Base-by-base conservation (phyloP, 2,329 filamentous ascomycete species). In the Stenocarpella maydis region DNA sequence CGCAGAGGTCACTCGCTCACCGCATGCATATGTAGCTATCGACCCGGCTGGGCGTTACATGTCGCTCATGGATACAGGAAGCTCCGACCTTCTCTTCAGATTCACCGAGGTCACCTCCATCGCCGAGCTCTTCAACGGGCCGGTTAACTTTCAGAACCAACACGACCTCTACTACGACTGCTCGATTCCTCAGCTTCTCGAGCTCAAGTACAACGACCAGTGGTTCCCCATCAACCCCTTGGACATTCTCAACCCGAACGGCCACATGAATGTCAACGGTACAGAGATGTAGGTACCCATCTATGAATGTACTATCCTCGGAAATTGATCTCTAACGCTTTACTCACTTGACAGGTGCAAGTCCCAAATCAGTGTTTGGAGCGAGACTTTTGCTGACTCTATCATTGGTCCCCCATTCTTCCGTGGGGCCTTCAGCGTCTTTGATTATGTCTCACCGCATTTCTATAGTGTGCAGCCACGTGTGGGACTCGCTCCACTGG, bases 101-200 rank as follows among this genome's bases (percentile, higher is more conserved):
- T 61, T 31, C 34, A 26, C 31, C 14, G 55, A 61, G 55, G 39
- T 61, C 15, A 19, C 10, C 6, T 39, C 55, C 6, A 61, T 61
- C 3, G 24, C 55, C 41, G n/a, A 43, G 26, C 55, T 61, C 19
- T 61, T 61, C 55, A 61, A 61, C 10, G 55, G 55, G 5, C 55
- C 55, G 0, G 26, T 47, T n/a, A 45, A 45, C 41, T 61, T 61
- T n/a, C 9, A 61, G 26, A 61, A 61, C 24, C 3, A 45, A 12
- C 55, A 61, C 55, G 55, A 61, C 26, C 26, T 61, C 19, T 61
- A 61, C 55, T 61, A 34, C 3, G 55, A 61, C 55, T 61, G 55
- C 39, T 61, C 55, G 39, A 45, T 61, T 26, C 55, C 55, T 24
- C 55, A 61, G 55, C 39, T 61, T 24, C 55, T 61, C 12, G 55